Evolutionary conservation across 2,329 filamentous ascomycete species (phyloP), one percentile per base, ranked within the genome.

Genomic region (Paecilomyces sp.): DNA sequence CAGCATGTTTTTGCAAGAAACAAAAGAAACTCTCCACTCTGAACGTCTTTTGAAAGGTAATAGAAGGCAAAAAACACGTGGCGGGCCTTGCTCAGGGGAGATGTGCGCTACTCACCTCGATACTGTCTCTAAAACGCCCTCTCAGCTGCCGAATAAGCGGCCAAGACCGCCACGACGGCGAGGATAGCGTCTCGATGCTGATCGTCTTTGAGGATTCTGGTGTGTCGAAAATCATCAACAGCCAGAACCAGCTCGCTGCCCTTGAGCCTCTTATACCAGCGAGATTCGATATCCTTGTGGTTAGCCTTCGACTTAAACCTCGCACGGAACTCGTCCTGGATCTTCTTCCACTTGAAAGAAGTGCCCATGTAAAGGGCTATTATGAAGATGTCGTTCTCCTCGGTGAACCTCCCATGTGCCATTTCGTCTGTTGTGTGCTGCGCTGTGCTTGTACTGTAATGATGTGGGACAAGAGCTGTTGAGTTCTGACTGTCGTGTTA

Each of bases 261-360:
- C 56, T 60, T 61, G 31, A 63, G 54, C 33, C 41, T 57, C 58
- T 64, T 65, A 47, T 66, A 64, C 41, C 58, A 64, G 33, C 60
- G 59, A 9, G 64, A 65, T 36, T 66, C 64, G 50, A 64, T 54
- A 56, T 66, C 63, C 58, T 63, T 64, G 24, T 28, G 18, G 53
- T 13, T 60, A 5, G 57, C 57, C 6, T 9, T 36, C 9, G 50
- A 47, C 2, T 51, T 30, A 54, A 66, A 66, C 11, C 25, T 33
- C 1, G n/a, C 34, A 33, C 59, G 36, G 57, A 64, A 64, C 18
- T 56, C 55, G 6, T 30, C 56, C 28, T 57, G 34, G 28, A 66
- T 60, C 22, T 56, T 28, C 15, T 41, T 51, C 64, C 64, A 66
- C 28, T n/a, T 31, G 22, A 64, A 52, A 25, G 58, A 57, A 8